Base-by-base conservation (phyloP, 164 flowering plant genomes). In the Vitis riparia region DNA sequence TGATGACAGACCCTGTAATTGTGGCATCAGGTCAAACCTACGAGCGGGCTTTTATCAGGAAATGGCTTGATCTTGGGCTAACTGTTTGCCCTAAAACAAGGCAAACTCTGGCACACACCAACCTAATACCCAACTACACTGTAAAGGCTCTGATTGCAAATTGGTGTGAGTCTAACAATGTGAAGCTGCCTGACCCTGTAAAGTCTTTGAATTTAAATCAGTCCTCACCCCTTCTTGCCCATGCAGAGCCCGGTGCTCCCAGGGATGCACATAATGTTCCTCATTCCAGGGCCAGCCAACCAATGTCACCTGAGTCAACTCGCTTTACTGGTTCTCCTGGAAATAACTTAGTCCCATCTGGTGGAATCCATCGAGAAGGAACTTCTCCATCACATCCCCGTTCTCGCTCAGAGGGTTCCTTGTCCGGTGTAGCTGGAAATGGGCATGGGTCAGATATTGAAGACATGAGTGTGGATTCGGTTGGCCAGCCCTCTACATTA, bases 1-100 rank as follows among this genome's bases (percentile, higher is more conserved):
- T 91, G 76, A 93, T 93, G 98, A 88, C 88, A 9, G 98, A 93
- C 73, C 98, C 97, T 3, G 98, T 93, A 5, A 91, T 93, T 74
- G 94, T 91, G 62, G 82, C 91, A 57, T 91, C 98, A 15, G 98
- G 97, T 65, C 98, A 93, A 75, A 93, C 98, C 11, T 93, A 93
- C 68, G 98, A 93, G 78, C 80, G 90, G 62, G 85, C 86, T 57
- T 93, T 82, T 74, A 91, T 93, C 52, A 82, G 80, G 82, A 83
- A 78, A 59, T 93, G 98, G 98, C 83, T 93, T 66, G 94, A 88
- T 69, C 87, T 83, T 68, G 97, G 98, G 37, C 87, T 91, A 63
- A 86, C 84, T 57, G 89, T 89, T 70, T 93, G 98, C 73, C 98
- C 98, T 16, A 91, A 89, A 83, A 93, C 98, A 29, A 81, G 90